Conservation (phyloP, 2,329 filamentous ascomycete genomes). For the Fusarium liriodendri region DNA sequence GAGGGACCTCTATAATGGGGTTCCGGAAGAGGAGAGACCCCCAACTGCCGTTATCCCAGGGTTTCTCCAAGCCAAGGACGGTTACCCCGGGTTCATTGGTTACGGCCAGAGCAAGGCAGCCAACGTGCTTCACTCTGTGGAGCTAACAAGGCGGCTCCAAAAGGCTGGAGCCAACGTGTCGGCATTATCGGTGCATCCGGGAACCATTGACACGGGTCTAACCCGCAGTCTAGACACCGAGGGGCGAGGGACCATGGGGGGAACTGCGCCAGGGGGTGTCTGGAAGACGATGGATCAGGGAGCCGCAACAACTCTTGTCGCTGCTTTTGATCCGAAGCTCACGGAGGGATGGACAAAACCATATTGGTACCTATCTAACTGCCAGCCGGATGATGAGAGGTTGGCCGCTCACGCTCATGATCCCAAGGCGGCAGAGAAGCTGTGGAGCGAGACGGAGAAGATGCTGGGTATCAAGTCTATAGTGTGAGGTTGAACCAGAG, state of each 20-base stretch:
- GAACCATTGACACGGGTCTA: slow-evolving; percentile 24
- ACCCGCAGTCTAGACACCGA: slow-evolving; percentile 3
- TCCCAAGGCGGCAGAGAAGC: slow-evolving; percentile 5
- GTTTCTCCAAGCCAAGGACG: slow-evolving; percentile 18
- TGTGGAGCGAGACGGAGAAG: slow-evolving; percentile 31
- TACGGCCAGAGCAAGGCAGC: slow-evolving; percentile 47
- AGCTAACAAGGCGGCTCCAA: slow-evolving; percentile 19
- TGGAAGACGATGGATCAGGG: slow-evolving; percentile 28
- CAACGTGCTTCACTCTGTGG: slow-evolving; percentile 41
- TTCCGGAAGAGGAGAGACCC: slow-evolving; percentile 12
- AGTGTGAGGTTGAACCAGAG: not conserved
- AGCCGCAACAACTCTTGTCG: slow-evolving; percentile 29
- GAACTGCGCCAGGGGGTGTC: slow-evolving; percentile 12
- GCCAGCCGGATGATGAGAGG: slow-evolving; percentile 17
- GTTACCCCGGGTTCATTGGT: slow-evolving; percentile 34
- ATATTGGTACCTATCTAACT: slow-evolving; percentile 26
- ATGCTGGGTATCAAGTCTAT: slow-evolving; percentile 11
- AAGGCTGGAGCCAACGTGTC: not conserved
- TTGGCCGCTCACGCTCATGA: slow-evolving; percentile 14
- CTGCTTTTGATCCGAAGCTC: slow-evolving; percentile 31
- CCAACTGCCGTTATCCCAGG: not conserved
- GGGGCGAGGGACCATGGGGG: slow-evolving; percentile 10
- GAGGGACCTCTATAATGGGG: slow-evolving; percentile 6
- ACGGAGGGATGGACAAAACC: not conserved
- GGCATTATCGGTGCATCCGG: slow-evolving; percentile 33